Evolutionary conservation across 108 stramenopile species (phyloP), one percentile per base, ranked within the genome.

Genomic region (Nannochloropsis granulata): DNA sequence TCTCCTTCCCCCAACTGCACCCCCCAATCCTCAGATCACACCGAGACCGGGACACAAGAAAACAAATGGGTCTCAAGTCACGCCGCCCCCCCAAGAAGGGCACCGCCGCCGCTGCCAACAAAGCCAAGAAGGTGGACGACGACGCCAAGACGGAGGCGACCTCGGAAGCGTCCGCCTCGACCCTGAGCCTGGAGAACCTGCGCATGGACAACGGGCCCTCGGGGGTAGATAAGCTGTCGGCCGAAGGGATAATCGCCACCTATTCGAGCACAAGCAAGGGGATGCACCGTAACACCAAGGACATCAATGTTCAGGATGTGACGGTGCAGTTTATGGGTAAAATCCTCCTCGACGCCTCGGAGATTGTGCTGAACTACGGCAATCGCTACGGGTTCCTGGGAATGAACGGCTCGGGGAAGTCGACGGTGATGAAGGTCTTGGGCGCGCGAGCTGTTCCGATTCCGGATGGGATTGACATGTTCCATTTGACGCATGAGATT

Each of bases 401-500:
- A 0, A 83, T 91, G 45, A 96, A 96, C 88, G 96, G 96, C 0
- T 90, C 84, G 82, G 94, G 94, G 13, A 95, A 96, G 88, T 93
- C 92, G 0, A 98, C 98, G 25, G 87, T 99, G 11, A 92, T 98
- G 90, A 90, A 93, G 82, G 94, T 93, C 11, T 82, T 99, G 34
- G 97, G 96, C 34, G 95, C 95, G 14, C 85, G 98, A 9, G 94
- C 95, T 43, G 85, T 98, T 16, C 99, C 99, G 43, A 96, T 98
- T 78, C 98, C 99, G 9, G 93, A 92, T 44, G 92, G 93, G 34
- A 98, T 98, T 88, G 98, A 99, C 88, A 93, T 95, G 45, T 99
- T 96, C 87, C 95, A 96, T 83, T 85, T 99, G 42, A 93, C 92
- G 84, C 94, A 97, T 89, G 99, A 98, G 90, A 90, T 98, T 34